Evolutionary conservation across 768 basidiomycete species (phyloP).

Genomic region (Kwoniella heveanensis): DNA sequence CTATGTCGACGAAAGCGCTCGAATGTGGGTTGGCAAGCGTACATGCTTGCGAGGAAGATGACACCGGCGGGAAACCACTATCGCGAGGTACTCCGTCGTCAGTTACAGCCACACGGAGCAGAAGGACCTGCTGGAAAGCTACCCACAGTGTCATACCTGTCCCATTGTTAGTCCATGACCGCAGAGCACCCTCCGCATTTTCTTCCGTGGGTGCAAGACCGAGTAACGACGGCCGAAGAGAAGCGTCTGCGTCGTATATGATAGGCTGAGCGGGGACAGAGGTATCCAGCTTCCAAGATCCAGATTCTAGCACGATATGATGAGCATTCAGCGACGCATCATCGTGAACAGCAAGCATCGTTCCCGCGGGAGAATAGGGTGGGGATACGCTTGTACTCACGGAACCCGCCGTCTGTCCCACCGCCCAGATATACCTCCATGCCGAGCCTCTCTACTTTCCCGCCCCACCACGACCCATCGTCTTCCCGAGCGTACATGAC

Average conservation of each 20-base stretch:
- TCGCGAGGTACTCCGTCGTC: neutral
- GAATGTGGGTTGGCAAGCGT: constrained; percentile 83
- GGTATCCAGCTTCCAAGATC: constrained; percentile 20
- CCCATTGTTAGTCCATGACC: constrained; percentile 82
- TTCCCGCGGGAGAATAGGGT: too few species aligned
- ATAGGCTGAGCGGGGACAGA: constrained; percentile 80
- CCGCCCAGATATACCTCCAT: constrained; percentile 76
- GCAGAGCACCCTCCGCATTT: constrained; percentile 54
- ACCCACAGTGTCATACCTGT: constrained; percentile 70
- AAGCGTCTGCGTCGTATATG: constrained; percentile 79
- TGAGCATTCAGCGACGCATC: neutral
- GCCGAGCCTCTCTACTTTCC: constrained; percentile 59
- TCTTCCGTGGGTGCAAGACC: constrained; percentile 60
- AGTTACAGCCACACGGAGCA: neutral
- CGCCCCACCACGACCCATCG: constrained; percentile 57
- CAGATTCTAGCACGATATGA: neutral
- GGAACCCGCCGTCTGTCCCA: constrained; percentile 58
- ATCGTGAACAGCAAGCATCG: neutral
- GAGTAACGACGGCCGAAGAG: constrained; percentile 85
- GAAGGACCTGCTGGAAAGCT: neutral
- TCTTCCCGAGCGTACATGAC: constrained; percentile 71
- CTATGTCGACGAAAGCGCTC: constrained; percentile 88
- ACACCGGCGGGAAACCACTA: constrained; percentile 66
- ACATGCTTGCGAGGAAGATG: constrained; percentile 65
- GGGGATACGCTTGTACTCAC: constrained; percentile 20